Evolutionary conservation across 2,329 filamentous ascomycete genomes (phyloP).

Genomic region (Alternaria alternata): DNA sequence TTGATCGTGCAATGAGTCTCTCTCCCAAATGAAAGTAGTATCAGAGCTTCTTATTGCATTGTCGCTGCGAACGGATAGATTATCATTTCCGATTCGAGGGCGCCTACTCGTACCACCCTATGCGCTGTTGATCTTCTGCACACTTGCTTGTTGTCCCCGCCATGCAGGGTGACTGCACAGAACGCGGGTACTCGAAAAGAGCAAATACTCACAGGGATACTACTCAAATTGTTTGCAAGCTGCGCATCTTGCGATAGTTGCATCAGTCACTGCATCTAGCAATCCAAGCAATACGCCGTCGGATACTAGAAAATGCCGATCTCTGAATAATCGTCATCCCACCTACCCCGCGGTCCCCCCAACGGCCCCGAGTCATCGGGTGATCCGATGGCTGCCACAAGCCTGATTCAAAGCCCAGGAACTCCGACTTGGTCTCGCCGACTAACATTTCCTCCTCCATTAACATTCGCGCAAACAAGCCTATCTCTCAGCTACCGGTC

Average conservation of each 20-base stretch:
- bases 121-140: conserved; percentile 2
- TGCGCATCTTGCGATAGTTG: background rate
- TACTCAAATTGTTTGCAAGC: background rate
- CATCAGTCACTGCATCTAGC: background rate
- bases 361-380: conserved; percentile 22
- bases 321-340: conserved; percentile 20
- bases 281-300: background rate
- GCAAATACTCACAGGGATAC: background rate
- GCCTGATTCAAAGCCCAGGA: conserved; percentile 3
- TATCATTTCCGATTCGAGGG: background rate
- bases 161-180: conserved; percentile 13
- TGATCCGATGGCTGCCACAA: conserved; percentile 16
- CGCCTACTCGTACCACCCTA: background rate
- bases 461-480: conserved; percentile 14
- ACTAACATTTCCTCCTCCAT: conserved; percentile 10
- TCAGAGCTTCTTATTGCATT: background rate
- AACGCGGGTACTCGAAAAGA: background rate
- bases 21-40: background rate
- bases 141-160: background rate
- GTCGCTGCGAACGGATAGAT: background rate
- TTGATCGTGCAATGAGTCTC: background rate
- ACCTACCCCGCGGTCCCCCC: conserved; percentile 28
- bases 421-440: conserved; percentile 7
- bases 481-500: conserved; percentile 14
- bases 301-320: conserved; percentile 17